Conservation (phyloP, 352 stramenopile genomes). For the Pythium dissotocum region DNA sequence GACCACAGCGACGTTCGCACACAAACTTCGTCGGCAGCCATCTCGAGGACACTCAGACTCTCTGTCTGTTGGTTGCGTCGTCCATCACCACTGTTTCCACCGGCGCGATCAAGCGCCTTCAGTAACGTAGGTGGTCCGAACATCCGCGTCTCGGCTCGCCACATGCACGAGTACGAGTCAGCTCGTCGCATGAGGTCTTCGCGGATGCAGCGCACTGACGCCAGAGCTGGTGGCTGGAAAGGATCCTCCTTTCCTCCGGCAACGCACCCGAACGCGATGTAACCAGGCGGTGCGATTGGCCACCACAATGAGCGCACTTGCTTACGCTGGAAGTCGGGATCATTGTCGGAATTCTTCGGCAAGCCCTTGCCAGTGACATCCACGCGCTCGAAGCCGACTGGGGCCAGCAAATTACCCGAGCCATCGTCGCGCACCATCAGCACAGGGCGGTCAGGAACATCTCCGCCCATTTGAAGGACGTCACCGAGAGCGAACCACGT, state of each 20-base stretch:
- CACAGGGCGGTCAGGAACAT: slow-evolving; percentile 54
- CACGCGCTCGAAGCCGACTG: slow-evolving; percentile 77
- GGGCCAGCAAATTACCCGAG: slow-evolving; percentile 52
- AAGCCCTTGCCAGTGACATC: slow-evolving; percentile 84
- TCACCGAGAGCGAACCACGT: slow-evolving; percentile 78
- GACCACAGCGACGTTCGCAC: slow-evolving; percentile 76
- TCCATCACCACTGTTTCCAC: slow-evolving; percentile 3
- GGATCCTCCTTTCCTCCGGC: slow-evolving; percentile 80
- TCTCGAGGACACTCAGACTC: slow-evolving; percentile 26
- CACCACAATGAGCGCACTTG: slow-evolving; percentile 84
- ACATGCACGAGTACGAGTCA: slow-evolving; percentile 64
- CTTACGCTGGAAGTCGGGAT: slow-evolving; percentile 80
- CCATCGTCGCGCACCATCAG: slow-evolving; percentile 61
- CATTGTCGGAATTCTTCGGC: slow-evolving; percentile 70
- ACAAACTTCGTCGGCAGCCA: slow-evolving; percentile 44
- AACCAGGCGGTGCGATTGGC: slow-evolving; percentile 75
- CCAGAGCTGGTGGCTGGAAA: slow-evolving; percentile 63
- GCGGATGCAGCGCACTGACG: slow-evolving; percentile 61
- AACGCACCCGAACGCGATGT: slow-evolving; percentile 74
- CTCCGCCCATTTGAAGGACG: slow-evolving; percentile 61
- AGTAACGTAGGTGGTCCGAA: slow-evolving; percentile 31
- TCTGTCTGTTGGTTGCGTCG: slow-evolving; percentile 29
- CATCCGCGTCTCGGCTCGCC: slow-evolving; percentile 45
- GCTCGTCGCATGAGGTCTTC: slow-evolving; percentile 75
- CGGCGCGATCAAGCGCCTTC: slow-evolving; percentile 27